Evolutionary conservation across 352 stramenopile genomes (phyloP).

Genomic region (Peronosclerospora sorghi): DNA sequence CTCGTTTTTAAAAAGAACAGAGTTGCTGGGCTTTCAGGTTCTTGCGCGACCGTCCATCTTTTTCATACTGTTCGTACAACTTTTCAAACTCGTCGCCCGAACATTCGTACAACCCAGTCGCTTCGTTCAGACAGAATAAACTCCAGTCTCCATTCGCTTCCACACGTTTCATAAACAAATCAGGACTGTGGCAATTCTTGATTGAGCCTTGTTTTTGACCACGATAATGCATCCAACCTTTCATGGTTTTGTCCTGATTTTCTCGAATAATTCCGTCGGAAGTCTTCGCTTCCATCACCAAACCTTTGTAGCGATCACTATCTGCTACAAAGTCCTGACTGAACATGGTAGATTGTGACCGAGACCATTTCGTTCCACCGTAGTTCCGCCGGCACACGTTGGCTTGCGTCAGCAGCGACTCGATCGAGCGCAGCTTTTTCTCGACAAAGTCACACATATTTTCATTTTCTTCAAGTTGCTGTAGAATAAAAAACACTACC

Average conservation of each 20-base stretch:
- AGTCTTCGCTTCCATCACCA: slow-evolving; percentile 60
- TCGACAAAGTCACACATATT: slow-evolving; percentile 38
- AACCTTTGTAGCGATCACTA: slow-evolving; percentile 60
- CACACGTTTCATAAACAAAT: too few species aligned
- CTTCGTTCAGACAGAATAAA: too few species aligned
- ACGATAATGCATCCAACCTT: slow-evolving; percentile 25
- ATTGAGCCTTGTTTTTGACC: slow-evolving; percentile 26
- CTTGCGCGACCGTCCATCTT: too few species aligned
- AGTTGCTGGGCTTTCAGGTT: too few species aligned
- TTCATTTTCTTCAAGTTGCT: slow-evolving; percentile 44
- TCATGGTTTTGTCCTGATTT: slow-evolving; percentile 28
- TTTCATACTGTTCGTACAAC: too few species aligned
- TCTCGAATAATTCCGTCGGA: slow-evolving; percentile 52
- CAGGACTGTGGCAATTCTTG: too few species aligned
- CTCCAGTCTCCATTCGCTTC: too few species aligned
- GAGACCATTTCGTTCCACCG: slow-evolving; percentile 37
- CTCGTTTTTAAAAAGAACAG: too few species aligned
- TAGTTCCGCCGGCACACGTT: slow-evolving; percentile 64
- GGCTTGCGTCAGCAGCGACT: slow-evolving; percentile 41
- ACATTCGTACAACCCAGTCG: too few species aligned
- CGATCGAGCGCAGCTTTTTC: too few species aligned
- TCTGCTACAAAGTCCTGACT: slow-evolving; percentile 45
- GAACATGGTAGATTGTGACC: too few species aligned
- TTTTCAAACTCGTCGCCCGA: too few species aligned
- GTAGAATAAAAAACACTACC: slow-evolving; percentile 28